phyloP scores from a whole-genome alignment of 2,329 filamentous ascomycete species.

The Sclerotinia nivalis region DNA sequence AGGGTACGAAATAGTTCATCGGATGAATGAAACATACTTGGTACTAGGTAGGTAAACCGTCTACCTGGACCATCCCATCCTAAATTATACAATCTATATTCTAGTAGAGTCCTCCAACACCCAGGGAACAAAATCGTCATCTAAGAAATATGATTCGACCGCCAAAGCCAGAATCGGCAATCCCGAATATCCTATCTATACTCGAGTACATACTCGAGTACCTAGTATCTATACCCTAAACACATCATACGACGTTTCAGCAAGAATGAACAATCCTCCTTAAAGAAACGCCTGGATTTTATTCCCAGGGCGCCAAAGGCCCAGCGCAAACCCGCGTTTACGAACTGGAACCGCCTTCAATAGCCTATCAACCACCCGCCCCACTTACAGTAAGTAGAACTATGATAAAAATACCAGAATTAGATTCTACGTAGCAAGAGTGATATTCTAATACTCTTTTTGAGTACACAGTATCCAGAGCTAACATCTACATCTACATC shows the following conservation, averaged over 20 bases:
- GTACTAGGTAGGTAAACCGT: no score
- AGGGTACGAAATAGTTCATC: background rate
- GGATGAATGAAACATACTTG: background rate
- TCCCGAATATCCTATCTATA: background rate
- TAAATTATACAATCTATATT: background rate
- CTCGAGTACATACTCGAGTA: background rate
- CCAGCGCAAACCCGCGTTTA: background rate
- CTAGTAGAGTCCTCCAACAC: background rate
- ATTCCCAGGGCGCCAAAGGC: background rate
- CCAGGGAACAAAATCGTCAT: background rate
- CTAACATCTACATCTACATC: background rate
- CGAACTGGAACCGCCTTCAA: background rate
- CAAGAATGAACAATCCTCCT: conserved; percentile 1
- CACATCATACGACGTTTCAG: conserved; percentile 8
- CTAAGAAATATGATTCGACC: background rate
- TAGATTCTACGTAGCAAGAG: no score
- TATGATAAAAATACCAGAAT: no score
- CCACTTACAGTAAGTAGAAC: background rate
- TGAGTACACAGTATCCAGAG: background rate
- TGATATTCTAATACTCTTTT: no score
- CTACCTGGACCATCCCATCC: background rate
- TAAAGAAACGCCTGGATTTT: conserved; percentile 4
- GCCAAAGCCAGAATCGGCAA: background rate
- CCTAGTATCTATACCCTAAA: background rate
- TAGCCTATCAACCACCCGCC: background rate